Percentiles rank a stretch among this genome's conserved stretches.
Evolutionary conservation across 2,329 filamentous ascomycete species (phyloP).

Genomic region (Ceratocystis ficicola): DNA sequence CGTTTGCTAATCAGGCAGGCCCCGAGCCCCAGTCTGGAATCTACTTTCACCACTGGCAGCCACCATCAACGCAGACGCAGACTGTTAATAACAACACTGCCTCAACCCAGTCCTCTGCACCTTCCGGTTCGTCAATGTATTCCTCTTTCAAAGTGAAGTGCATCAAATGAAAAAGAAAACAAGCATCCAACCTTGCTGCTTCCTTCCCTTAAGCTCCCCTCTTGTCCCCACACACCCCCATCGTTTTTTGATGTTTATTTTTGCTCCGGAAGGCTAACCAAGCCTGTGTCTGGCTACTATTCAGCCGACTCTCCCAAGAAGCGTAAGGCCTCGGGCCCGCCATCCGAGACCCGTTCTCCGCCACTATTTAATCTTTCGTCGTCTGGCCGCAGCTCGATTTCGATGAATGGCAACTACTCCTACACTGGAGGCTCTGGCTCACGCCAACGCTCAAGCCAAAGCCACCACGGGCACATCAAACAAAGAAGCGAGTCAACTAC

Average conservation of each 20-base stretch:
- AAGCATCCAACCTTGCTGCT: background rate
- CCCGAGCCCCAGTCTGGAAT: slow-evolving; percentile 49
- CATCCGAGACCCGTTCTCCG: slow-evolving; percentile 31
- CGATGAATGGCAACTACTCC: slow-evolving; percentile 33
- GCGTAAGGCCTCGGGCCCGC: slow-evolving; percentile 57
- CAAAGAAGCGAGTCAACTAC: slow-evolving; percentile 10
- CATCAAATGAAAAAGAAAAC: slow-evolving; percentile 24
- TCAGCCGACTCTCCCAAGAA: slow-evolving; percentile 70
- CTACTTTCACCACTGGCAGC: slow-evolving; percentile 89
- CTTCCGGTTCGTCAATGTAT: slow-evolving; percentile 53
- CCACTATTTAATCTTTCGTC: slow-evolving; percentile 15
- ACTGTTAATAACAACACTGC: slow-evolving; percentile 25
- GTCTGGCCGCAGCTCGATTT: slow-evolving; percentile 4
- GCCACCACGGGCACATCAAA: slow-evolving; percentile 42
- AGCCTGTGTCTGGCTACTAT: slow-evolving; percentile 29
- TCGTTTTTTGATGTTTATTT: background rate
- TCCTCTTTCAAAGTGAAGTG: slow-evolving; percentile 29
- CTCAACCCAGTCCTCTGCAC: slow-evolving; percentile 56
- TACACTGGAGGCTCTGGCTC: slow-evolving; percentile 31
- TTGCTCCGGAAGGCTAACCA: slow-evolving; percentile 30
- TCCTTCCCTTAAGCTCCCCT: background rate
- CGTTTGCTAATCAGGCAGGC: slow-evolving; percentile 42
- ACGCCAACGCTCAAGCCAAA: slow-evolving; percentile 48
- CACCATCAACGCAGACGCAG: slow-evolving; percentile 43
- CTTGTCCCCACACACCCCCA: background rate